Evolutionary conservation across 2,329 filamentous ascomycete species (phyloP).

Genomic region (Chalaropsis thielavioides): DNA sequence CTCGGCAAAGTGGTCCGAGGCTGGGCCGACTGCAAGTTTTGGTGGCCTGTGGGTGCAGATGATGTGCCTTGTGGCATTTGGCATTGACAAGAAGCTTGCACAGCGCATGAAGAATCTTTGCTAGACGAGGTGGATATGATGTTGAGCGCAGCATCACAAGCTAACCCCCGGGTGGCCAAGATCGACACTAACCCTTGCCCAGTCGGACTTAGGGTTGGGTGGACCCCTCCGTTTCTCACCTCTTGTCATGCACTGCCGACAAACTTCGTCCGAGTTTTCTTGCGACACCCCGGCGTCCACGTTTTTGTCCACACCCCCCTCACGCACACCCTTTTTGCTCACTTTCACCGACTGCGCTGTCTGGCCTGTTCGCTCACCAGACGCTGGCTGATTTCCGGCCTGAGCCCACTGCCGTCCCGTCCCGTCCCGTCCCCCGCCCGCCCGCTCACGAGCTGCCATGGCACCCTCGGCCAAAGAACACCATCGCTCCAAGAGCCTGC

Average conservation of each 20-base stretch:
- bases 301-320: neutral
- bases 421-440: no score
- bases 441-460: slow-evolving; percentile 29
- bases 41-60: no score
- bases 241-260: neutral
- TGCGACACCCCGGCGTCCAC: neutral
- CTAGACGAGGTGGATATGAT: no score
- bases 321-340: neutral
- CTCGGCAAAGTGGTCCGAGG: neutral
- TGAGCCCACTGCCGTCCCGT: no score
- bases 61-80: no score
- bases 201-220: neutral
- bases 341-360: neutral
- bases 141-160: neutral
- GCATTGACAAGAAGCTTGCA: no score
- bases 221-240: neutral
- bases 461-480: slow-evolving; percentile 46
- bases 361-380: neutral
- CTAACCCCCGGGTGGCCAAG: neutral
- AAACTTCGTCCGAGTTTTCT: neutral
- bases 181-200: neutral
- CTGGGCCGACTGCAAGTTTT: no score
- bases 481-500: slow-evolving; percentile 66
- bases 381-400: no score
- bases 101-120: no score